Evolutionary conservation across 179 eudicot species (phyloP).

Genomic region (Actinidia polygama): DNA sequence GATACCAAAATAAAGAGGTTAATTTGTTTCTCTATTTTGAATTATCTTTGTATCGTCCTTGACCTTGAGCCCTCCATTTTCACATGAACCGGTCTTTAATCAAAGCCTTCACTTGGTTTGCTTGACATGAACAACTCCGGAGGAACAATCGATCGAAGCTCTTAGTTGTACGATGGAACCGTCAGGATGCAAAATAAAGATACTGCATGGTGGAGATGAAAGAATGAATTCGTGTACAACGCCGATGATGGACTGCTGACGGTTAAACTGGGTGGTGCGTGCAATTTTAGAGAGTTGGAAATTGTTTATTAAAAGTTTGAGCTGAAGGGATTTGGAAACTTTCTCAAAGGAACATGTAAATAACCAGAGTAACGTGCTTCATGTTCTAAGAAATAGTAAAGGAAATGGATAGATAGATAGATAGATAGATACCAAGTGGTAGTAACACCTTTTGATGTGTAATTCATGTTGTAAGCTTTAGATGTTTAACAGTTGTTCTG

Average conservation of each 20-base stretch:
- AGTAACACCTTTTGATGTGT: no score
- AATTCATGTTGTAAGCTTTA: no score
- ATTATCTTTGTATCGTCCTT: not conserved
- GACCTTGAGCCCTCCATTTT: not conserved
- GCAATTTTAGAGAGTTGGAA: conserved; percentile 10
- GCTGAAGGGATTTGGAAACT: not conserved
- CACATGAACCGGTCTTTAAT: conserved; percentile 42
- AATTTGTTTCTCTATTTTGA: not conserved
- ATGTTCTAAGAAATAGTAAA: not conserved
- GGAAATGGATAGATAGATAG: not conserved
- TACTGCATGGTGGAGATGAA: conserved; percentile 42
- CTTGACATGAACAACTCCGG: conserved; percentile 79
- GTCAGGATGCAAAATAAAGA: conserved; percentile 34
- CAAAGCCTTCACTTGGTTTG: conserved; percentile 53
- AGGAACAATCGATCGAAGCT: conserved; percentile 59
- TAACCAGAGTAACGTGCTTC: not conserved
- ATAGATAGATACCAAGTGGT: not conserved
- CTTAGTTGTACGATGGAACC: conserved; percentile 23
- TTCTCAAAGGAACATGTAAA: not conserved
- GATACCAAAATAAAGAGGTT: not conserved
- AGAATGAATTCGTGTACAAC: conserved; percentile 36
- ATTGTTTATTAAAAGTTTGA: conserved; percentile 1
- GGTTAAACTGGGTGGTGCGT: not conserved
- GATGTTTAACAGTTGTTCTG: no score
- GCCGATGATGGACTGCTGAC: conserved; percentile 47